Conservation (phyloP, 257 asterid species). For the Solanum pimpinellifolium region DNA sequence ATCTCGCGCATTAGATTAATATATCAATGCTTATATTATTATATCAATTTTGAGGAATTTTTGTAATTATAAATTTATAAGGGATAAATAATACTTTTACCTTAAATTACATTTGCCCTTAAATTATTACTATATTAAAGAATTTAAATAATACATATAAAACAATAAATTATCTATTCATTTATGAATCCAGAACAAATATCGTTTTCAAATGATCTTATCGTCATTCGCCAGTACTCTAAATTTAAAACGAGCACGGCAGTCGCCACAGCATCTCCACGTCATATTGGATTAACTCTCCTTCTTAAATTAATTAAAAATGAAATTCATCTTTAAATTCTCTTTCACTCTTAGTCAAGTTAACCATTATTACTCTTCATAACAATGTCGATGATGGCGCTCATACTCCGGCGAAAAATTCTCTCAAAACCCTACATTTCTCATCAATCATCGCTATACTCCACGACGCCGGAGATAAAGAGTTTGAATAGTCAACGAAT, state of each 20-base stretch:
- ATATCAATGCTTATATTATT: too few relatives aligned
- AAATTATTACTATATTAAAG: too few relatives aligned
- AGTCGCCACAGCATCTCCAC: not conserved
- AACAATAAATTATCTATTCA: too few relatives aligned
- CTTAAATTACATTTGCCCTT: too few relatives aligned
- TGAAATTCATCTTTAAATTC: not conserved
- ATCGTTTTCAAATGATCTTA: not conserved
- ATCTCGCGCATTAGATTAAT: too few relatives aligned
- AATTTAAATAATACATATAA: too few relatives aligned
- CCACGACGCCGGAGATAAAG: slow-evolving; percentile 27
- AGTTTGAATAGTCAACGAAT: slow-evolving; percentile 15
- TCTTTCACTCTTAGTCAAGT: not conserved
- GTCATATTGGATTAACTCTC: not conserved
- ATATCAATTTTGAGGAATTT: too few relatives aligned
- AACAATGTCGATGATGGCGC: slow-evolving; percentile 42
- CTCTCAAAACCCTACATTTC: not conserved
- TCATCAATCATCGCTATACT: slow-evolving; percentile 19
- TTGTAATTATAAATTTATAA: too few relatives aligned
- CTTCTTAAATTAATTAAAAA: not conserved
- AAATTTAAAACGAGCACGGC: not conserved
- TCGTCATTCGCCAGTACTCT: not conserved
- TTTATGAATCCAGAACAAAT: not conserved
- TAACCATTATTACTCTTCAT: not conserved
- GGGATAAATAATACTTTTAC: too few relatives aligned
- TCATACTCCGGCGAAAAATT: slow-evolving; percentile 34